Conservation (phyloP, 192 early-diverging fungal species). For the Chytriomyces confervae region DNA sequence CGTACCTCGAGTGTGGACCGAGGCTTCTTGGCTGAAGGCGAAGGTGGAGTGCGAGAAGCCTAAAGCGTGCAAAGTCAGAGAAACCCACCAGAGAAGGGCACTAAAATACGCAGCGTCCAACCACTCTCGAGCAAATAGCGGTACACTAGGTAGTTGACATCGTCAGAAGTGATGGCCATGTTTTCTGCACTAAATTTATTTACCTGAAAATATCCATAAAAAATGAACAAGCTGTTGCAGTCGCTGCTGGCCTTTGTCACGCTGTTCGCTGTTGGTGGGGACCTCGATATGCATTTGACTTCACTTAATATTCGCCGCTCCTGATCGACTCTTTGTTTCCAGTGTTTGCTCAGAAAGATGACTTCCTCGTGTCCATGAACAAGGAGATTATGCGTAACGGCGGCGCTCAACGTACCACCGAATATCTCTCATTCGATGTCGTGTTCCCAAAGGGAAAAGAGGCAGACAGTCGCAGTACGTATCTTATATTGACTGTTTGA, state of each 20-base stretch:
- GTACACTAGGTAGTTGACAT: constrained; percentile 38
- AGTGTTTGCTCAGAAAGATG: neutral
- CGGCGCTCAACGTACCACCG: neutral
- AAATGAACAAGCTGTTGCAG: neutral
- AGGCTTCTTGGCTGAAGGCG: constrained; percentile 84
- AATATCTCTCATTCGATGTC: constrained; percentile 18
- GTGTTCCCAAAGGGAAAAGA: constrained; percentile 13
- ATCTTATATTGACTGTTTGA: neutral
- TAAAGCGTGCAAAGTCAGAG: constrained; percentile 31
- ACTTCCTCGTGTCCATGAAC: constrained; percentile 24
- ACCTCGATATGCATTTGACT: neutral
- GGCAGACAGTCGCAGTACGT: neutral
- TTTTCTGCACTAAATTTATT: neutral
- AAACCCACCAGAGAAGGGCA: neutral
- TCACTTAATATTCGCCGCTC: too few relatives aligned
- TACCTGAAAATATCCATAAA: neutral
- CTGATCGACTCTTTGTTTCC: too few relatives aligned
- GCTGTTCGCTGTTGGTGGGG: neutral
- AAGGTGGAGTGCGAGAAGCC: constrained; percentile 88
- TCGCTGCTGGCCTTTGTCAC: neutral
- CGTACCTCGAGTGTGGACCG: constrained; percentile 60
- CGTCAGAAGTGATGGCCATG: constrained; percentile 29
- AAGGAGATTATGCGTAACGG: constrained; percentile 23
- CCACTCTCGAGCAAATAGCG: constrained; percentile 39
- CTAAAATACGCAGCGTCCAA: neutral